Conservation (phyloP, 176 grass and related monocot species). For the Aegilops umbellulata region DNA sequence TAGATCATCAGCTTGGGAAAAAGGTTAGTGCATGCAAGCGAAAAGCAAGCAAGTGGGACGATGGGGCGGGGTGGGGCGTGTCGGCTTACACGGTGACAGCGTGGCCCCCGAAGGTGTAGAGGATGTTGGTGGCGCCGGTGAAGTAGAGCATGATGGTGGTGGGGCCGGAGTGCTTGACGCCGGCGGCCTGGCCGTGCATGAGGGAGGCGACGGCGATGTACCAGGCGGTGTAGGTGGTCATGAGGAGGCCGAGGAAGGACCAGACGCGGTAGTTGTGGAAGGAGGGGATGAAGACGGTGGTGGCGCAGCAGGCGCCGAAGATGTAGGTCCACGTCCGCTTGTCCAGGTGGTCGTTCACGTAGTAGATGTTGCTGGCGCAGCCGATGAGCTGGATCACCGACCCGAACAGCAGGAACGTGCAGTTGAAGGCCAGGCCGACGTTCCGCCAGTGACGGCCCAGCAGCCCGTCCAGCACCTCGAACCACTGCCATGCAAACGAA, state of each 20-base stretch:
- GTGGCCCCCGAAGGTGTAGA: conserved; percentile 96
- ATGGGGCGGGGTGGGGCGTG: not conserved
- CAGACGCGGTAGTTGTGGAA: conserved; percentile 99
- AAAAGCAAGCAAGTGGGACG: not conserved
- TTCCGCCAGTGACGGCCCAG: conserved; percentile 91
- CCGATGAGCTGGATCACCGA: conserved; percentile 98
- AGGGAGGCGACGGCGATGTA: conserved; percentile 90
- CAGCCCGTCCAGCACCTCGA: conserved; percentile 90
- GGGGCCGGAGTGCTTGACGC: conserved; percentile 74
- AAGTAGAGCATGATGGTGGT: conserved; percentile 84
- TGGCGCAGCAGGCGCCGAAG: conserved; percentile 95
- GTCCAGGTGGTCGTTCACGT: conserved; percentile 89
- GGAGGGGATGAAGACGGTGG: conserved; percentile 96
- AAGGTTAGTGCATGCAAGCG: not conserved
- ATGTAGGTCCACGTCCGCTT: conserved; percentile 98
- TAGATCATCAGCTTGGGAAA: not conserved
- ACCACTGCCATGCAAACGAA: conserved; percentile 58
- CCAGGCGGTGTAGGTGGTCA: conserved; percentile 98
- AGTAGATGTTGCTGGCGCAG: conserved; percentile 98
- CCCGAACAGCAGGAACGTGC: conserved; percentile 94
- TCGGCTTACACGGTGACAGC: conserved; percentile 92
- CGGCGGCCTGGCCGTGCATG: conserved; percentile 70
- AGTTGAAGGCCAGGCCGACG: conserved; percentile 86
- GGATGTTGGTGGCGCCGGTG: conserved; percentile 95
- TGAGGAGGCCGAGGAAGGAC: conserved; percentile 84